A percentile compares a stretch with the other conserved stretches of the same genome.
These are phyloP conservation scores for Scenedesmus sp. DNA, from an alignment of 163 green algal genomes.

Conservation along the genomic window DNA sequence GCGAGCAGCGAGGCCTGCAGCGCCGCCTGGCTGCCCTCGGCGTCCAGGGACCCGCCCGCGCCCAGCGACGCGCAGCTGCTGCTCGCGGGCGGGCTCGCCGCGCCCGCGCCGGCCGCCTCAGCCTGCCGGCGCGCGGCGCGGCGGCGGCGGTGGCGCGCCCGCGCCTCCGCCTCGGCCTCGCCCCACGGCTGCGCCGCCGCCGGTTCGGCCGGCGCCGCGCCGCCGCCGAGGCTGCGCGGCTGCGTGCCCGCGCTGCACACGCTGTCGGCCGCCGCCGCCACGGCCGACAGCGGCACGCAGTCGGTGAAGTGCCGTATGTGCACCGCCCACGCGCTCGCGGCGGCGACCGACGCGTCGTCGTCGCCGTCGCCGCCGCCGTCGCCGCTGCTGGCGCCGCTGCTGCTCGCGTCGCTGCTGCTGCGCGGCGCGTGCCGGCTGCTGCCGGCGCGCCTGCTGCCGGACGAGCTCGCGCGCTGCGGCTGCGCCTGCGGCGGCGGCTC, in stretches of 20 bases:
- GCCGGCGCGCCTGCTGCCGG: background rate
- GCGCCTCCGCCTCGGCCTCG: background rate
- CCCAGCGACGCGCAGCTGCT: constrained; percentile 24
- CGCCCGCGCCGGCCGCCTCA: background rate
- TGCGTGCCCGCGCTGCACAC: constrained; percentile 36
- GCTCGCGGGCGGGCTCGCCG: constrained; percentile 8
- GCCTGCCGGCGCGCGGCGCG: no score
- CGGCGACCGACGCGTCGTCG: background rate
- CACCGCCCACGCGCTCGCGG: constrained; percentile 8
- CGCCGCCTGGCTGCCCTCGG: background rate
- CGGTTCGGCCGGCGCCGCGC: background rate
- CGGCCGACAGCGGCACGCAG: constrained; percentile 24
- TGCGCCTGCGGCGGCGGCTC: background rate
- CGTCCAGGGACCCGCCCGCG: background rate
- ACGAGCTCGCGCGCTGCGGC: background rate
- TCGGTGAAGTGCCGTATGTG: constrained; percentile 41
- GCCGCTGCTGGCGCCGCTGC: background rate
- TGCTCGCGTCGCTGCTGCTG: background rate
- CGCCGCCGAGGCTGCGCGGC: background rate
- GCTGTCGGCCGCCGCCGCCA: constrained; percentile 20
- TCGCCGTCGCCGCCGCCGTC: background rate
- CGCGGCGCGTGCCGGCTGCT: background rate
- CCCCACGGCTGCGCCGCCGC: constrained; percentile 1
- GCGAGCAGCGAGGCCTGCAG: constrained; percentile 8
- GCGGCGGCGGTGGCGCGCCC: no score